Evolutionary conservation across 306 rosid species (phyloP).

Genomic region (Corylus avellana): DNA sequence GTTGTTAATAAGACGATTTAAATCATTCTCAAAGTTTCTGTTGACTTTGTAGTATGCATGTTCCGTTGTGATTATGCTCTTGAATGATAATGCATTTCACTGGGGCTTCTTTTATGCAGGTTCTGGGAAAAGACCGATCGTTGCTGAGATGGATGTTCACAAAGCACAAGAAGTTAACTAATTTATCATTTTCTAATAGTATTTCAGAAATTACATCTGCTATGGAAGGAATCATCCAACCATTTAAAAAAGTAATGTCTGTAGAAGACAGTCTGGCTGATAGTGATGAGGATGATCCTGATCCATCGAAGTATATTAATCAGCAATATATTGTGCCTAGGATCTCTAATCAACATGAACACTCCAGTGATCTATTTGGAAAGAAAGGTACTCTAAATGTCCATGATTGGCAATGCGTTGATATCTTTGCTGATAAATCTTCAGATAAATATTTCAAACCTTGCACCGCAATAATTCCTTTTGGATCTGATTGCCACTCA

Average conservation of each 20-base stretch:
- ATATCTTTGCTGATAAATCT: constrained; percentile 41
- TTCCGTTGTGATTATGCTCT: constrained; percentile 10
- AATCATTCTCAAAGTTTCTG: not conserved
- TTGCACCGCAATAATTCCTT: constrained; percentile 39
- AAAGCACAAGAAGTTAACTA: constrained; percentile 57
- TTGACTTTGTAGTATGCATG: not conserved
- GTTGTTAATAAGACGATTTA: constrained; percentile 4
- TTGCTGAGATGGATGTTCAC: constrained; percentile 64
- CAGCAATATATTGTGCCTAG: constrained; percentile 40
- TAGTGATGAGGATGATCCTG: constrained; percentile 68
- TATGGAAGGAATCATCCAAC: constrained; percentile 52
- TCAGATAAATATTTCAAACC: constrained; percentile 41
- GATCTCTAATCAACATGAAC: constrained; percentile 54
- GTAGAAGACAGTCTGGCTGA: constrained; percentile 47
- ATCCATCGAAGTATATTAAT: constrained; percentile 43
- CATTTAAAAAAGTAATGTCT: constrained; percentile 42
- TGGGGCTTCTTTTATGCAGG: constrained; percentile 51
- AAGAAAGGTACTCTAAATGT: constrained; percentile 44
- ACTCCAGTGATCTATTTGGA: constrained; percentile 50
- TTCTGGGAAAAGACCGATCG: constrained; percentile 60
- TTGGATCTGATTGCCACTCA: constrained; percentile 39
- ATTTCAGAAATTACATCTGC: constrained; percentile 45
- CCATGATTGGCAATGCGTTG: constrained; percentile 39
- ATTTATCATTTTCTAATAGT: constrained; percentile 38
- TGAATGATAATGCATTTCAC: constrained; percentile 10